Evolutionary conservation across 306 rosid species (phyloP).

Genomic region (Citrullus mucosospermus): DNA sequence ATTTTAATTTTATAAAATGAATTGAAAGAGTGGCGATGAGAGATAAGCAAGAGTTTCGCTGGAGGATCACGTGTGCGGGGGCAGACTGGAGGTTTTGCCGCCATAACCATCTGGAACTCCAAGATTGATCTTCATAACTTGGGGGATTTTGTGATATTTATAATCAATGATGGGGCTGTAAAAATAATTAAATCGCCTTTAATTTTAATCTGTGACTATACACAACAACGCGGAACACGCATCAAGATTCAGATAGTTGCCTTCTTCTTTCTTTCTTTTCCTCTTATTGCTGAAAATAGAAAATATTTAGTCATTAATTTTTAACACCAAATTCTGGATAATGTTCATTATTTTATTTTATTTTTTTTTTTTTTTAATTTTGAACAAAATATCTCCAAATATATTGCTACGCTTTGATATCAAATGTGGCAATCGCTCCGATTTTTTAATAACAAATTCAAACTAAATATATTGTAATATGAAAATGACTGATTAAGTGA

Average conservation of each 20-base stretch:
- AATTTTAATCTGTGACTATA: not conserved
- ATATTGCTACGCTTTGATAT: too few relatives aligned
- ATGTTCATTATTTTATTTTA: too few relatives aligned
- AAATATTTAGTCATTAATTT: not conserved
- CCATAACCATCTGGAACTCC: not conserved
- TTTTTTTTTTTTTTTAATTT: too few relatives aligned
- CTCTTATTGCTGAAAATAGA: not conserved
- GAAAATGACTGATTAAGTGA: too few relatives aligned
- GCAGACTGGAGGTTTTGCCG: not conserved
- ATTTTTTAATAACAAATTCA: too few relatives aligned
- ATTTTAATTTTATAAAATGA: not conserved
- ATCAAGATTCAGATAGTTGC: too few relatives aligned
- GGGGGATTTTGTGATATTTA: not conserved
- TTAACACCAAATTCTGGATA: not conserved
- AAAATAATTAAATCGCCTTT: not conserved
- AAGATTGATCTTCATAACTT: not conserved
- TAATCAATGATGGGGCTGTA: not conserved
- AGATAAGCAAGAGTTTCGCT: not conserved
- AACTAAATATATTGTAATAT: too few relatives aligned
- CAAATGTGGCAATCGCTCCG: too few relatives aligned
- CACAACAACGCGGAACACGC: not conserved
- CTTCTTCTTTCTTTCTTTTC: not conserved
- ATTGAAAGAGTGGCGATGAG: not conserved
- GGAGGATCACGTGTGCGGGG: not conserved
- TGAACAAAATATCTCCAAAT: too few relatives aligned